Conservation (phyloP, 306 rosid genomes). For the Dicorynia guianensis region DNA sequence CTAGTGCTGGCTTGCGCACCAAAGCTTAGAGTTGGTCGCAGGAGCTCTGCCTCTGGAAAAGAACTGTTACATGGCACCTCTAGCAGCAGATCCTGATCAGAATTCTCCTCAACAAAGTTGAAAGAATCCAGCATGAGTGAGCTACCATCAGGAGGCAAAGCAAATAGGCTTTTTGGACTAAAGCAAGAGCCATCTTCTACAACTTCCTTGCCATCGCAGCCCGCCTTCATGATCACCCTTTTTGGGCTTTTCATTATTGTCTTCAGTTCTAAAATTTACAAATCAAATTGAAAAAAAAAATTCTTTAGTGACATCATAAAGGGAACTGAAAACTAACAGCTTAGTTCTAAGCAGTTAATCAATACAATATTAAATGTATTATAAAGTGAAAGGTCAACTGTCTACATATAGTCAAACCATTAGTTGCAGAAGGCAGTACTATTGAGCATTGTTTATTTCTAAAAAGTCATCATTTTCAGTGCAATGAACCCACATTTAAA, state of each 20-base stretch:
- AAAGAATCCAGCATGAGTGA: conserved; percentile 68
- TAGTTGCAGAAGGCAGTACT: not conserved
- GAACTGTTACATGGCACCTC: conserved; percentile 83
- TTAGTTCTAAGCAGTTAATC: conserved; percentile 21
- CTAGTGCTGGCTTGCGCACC: conserved; percentile 78
- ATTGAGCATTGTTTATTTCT: not conserved
- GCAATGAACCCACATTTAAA: not conserved
- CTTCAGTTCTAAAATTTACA: conserved; percentile 72
- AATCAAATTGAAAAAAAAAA: conserved; percentile 35
- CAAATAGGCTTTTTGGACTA: conserved; percentile 81
- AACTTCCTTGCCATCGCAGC: conserved; percentile 67
- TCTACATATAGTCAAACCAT: not conserved
- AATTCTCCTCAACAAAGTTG: conserved; percentile 67
- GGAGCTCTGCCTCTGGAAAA: conserved; percentile 93
- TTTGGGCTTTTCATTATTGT: conserved; percentile 81
- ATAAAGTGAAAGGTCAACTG: not conserved
- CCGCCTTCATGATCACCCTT: conserved; percentile 63
- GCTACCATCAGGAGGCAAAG: conserved; percentile 72
- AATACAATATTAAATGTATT: not conserved
- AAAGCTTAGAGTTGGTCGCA: conserved; percentile 59
- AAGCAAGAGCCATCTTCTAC: conserved; percentile 78
- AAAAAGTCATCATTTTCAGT: conserved; percentile 25
- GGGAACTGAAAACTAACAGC: not conserved
- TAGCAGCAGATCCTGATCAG: conserved; percentile 82
- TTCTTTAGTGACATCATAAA: conserved; percentile 28